These are phyloP conservation scores for Huntiella decipiens DNA, from an alignment of 2,329 filamentous ascomycete species.

Conservation along the genomic window DNA sequence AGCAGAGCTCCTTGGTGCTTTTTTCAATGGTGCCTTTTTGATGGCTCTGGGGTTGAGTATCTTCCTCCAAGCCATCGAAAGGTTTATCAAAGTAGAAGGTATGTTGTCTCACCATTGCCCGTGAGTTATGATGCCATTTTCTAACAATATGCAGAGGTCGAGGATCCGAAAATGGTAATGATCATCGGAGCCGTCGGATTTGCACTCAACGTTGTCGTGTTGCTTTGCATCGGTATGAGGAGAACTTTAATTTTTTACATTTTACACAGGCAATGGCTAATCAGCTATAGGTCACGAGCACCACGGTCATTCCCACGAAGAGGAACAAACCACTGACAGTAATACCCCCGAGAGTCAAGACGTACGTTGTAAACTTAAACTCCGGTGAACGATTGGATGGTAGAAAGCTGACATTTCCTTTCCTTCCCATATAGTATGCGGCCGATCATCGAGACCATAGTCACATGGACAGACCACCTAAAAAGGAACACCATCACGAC, in stretches of 20 bases:
- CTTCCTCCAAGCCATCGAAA: slow-evolving; percentile 52
- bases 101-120: slow-evolving; percentile 13
- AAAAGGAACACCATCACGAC: slow-evolving; percentile 28
- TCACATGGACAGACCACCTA: slow-evolving; percentile 20
- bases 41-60: slow-evolving; percentile 55
- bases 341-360: background rate
- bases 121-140: background rate
- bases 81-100: slow-evolving; percentile 41
- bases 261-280: background rate
- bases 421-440: background rate
- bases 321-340: background rate
- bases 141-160: slow-evolving; percentile 28
- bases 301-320: slow-evolving; percentile 14
- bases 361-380: too few relatives aligned
- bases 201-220: slow-evolving; percentile 46
- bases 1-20: slow-evolving; percentile 53
- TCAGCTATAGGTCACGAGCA: slow-evolving; percentile 13
- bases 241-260: background rate
- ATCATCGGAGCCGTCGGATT: slow-evolving; percentile 52
- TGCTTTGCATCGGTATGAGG: slow-evolving; percentile 37
- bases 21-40: slow-evolving; percentile 65
- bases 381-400: too few relatives aligned
- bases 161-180: slow-evolving; percentile 46
- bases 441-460: slow-evolving; percentile 29
- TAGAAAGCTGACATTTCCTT: background rate